Conservation (phyloP, 108 stramenopile genomes). For the Aurantiochytrium sp. region DNA sequence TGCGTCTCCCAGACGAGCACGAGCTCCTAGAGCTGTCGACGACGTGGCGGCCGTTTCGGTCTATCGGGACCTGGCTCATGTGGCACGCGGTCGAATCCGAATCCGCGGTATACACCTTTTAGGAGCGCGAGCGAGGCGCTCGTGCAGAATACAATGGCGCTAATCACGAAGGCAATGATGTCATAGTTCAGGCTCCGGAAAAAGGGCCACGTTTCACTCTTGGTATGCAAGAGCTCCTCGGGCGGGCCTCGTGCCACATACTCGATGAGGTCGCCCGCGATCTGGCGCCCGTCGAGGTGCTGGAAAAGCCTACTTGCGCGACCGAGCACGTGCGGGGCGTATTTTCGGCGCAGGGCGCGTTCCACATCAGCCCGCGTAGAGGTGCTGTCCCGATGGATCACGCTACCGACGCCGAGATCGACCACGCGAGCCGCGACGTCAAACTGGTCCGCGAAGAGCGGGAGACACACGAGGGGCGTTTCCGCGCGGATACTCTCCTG, state of each 20-base stretch:
- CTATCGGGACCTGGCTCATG: neutral
- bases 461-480: neutral
- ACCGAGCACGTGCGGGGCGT: neutral
- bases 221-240: neutral
- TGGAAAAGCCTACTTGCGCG: neutral
- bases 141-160: neutral
- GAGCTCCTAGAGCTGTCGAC: neutral
- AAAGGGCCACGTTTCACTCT: neutral
- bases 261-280: neutral
- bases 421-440: slow-evolving; percentile 12
- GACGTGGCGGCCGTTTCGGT: neutral
- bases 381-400: neutral
- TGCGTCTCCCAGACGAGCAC: neutral
- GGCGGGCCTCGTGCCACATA: neutral
- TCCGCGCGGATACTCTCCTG: neutral
- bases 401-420: neutral
- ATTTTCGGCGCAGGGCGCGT: neutral
- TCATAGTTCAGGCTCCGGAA: neutral
- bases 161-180: neutral
- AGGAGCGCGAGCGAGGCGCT: neutral
- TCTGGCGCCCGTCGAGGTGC: neutral
- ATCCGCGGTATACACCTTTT: slow-evolving; percentile 1
- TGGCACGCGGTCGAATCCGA: neutral
- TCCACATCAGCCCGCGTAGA: neutral
- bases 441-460: neutral